Base-by-base conservation (phyloP, 2,329 filamentous ascomycete genomes). In the Trichophyton simii region DNA sequence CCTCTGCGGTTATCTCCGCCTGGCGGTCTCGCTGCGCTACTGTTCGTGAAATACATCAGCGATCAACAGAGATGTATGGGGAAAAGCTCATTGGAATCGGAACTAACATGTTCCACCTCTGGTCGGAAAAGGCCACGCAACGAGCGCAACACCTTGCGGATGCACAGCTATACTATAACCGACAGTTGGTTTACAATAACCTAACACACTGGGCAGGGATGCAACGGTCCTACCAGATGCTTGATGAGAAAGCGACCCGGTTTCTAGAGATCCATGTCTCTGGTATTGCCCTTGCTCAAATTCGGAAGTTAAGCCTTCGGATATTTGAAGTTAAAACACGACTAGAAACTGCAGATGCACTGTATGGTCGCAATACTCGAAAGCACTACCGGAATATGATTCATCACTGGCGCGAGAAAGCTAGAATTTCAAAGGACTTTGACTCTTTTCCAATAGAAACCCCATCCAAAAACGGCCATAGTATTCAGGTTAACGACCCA, bases 281-380 rank as follows among this genome's bases (percentile, higher is more conserved):
- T 11, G 71, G 76, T 25, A 71, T 77, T 3, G 78, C 81, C 13
- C 74, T 75, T 9, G 72, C 72, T 13, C 76, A 75, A 25, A 72
- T 85, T 61, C 82, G 80, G 67, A 82, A 78, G 66, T 71, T 85
- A n/a, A 82, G 80, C 60, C 80, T 83, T 71, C 78, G 78, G 6
- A 72, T 81, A 1, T 85, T 85, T 71, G 81, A 82, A 46, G 72
- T 82, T 3, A 74, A 75, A 25, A 77, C 78, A 59, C 76, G 76
- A 25, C 70, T 75, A 8, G 78, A 83, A 61, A 82, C 76, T 46
- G 81, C 82, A 0, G 73, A 79, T 41, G 79, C 81, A 5, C 72
- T 85, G 64, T 73, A 75, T 58, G 75, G 79, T 18, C 73, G 82
- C 18, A 82, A 80, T 63, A 74, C 79, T 42, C 76, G 80, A 60